These are phyloP conservation scores for Trypethelium eluteriae DNA, from an alignment of 495 filamentous ascomycete genomes.

Conservation along the genomic window DNA sequence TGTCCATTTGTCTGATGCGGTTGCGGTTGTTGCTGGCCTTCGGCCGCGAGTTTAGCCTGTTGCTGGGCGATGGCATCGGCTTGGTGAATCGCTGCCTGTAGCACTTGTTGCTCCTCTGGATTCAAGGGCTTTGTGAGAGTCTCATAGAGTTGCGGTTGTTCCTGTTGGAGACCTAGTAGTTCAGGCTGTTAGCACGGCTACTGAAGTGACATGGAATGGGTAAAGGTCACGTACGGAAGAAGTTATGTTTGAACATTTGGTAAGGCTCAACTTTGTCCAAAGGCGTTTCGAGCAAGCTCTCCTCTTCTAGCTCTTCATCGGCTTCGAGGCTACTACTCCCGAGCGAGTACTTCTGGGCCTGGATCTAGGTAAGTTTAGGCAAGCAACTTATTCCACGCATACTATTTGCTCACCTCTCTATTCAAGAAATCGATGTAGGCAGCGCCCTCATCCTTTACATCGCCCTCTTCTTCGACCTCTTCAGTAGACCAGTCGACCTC, in stretches of 20 bases:
- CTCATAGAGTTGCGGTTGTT: conserved; percentile 83
- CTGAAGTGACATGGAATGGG: conserved; percentile 19
- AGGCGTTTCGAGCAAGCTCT: conserved; percentile 83
- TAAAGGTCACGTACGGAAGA: conserved; percentile 60
- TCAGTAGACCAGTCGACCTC: conserved; percentile 54
- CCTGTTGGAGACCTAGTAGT: conserved; percentile 68
- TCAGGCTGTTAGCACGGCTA: background rate
- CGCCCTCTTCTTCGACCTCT: conserved; percentile 48
- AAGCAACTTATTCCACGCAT: background rate
- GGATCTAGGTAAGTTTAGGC: conserved; percentile 14
- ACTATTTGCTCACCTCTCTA: conserved; percentile 56
- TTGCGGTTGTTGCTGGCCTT: background rate
- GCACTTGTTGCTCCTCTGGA: conserved; percentile 69
- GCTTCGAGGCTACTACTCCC: conserved; percentile 72
- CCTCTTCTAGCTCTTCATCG: conserved; percentile 88
- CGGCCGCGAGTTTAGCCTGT: background rate
- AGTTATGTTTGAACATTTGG: conserved; percentile 67
- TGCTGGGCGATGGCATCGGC: conserved; percentile 55
- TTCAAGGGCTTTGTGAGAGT: conserved; percentile 69
- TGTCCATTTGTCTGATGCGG: conserved; percentile 3
- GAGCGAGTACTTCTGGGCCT: conserved; percentile 72
- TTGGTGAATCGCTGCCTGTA: conserved; percentile 72
- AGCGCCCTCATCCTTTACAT: conserved; percentile 78
- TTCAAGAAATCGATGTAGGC: conserved; percentile 95
- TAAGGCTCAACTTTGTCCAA: conserved; percentile 94